Evolutionary conservation across 1,139 yeast species (phyloP), one percentile per base, ranked within the genome.

Genomic region (Torulaspora pretoriensis): DNA sequence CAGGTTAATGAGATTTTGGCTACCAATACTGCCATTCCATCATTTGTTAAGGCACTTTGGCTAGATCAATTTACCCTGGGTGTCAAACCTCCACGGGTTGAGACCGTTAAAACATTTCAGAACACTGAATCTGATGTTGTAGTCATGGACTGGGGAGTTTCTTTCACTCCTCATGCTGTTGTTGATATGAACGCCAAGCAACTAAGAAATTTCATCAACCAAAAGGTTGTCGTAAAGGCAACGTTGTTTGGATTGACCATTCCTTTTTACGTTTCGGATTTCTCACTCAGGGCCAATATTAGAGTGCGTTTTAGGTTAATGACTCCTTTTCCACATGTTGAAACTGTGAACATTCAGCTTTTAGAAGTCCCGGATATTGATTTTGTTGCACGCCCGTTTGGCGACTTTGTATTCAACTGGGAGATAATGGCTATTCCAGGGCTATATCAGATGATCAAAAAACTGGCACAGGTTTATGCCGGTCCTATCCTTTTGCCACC

Each of bases 101-200:
- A 92, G 60, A 75, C 75, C 51, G 97, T 90, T 22, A 86, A 92
- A 61, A 87, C 97, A 2, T 77, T 89, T 57, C 84, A 82, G 39
- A 88, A 92, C 49, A 90, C 97, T 17, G 83, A 80, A 25, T 86
- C 85, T 50, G 97, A 90, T 61, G 83, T 92, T 47, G 95, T 90
- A 12, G 96, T 92, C 40, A 89, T 94, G 96, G 95, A 92, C 71
- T 92, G 96, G 96, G 81, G 83, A 42, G 71, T 84, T 45, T 81
- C 96, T 1, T 87, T 89, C 68, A 84, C 88, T 33, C 98, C 98
- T n/a, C 87, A 87, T 65, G 87, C 89, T 40, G 68, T 78, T 44
- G 83, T 83, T 40, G 98, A 92, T 65, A 71, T 88, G 56, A 87
- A 87, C 48, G 78, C 80, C 31, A 86, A 90, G 59, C 97, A 92